A percentile compares a stretch with the other conserved stretches of the same genome.
phyloP scores from a whole-genome alignment of 192 early-diverging fungal genomes.

The Mortierella claussenii region DNA sequence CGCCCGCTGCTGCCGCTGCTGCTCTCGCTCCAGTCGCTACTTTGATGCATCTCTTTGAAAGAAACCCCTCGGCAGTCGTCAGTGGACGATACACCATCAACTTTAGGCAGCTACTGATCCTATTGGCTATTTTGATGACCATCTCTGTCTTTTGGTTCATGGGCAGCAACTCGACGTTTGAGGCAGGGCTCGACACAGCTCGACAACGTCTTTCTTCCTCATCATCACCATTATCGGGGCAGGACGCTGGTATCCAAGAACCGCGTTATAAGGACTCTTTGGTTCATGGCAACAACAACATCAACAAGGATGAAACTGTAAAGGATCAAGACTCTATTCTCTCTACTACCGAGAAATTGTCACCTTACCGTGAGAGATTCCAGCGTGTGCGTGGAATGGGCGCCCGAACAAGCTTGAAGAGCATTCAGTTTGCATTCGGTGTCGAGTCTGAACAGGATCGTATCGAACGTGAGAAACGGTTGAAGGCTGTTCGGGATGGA shows the following conservation, averaged over 20 bases:
- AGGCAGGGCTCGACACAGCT: not conserved
- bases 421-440: slow-evolving; percentile 39
- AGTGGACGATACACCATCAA: slow-evolving; percentile 48
- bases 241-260: too few species aligned
- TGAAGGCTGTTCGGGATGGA: slow-evolving; percentile 65
- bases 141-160: slow-evolving; percentile 27
- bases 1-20: not conserved
- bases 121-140: slow-evolving; percentile 21
- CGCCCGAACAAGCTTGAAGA: slow-evolving; percentile 16
- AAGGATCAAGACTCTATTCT: not conserved
- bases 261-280: not conserved
- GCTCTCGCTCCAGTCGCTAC: slow-evolving; percentile 25
- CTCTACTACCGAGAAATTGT: not conserved
- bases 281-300: too few species aligned
- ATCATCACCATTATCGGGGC: too few species aligned
- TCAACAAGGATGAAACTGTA: not conserved
- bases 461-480: slow-evolving; percentile 38
- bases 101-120: slow-evolving; percentile 36
- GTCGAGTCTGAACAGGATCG: slow-evolving; percentile 26
- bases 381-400: slow-evolving; percentile 39
- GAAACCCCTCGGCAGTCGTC: slow-evolving; percentile 37
- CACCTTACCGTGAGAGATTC: slow-evolving; percentile 10
- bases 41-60: slow-evolving; percentile 30
- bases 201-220: not conserved
- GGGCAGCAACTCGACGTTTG: not conserved